Evolutionary conservation across 345 rosid genomes (phyloP).

Genomic region (Eucalyptus microcorys): DNA sequence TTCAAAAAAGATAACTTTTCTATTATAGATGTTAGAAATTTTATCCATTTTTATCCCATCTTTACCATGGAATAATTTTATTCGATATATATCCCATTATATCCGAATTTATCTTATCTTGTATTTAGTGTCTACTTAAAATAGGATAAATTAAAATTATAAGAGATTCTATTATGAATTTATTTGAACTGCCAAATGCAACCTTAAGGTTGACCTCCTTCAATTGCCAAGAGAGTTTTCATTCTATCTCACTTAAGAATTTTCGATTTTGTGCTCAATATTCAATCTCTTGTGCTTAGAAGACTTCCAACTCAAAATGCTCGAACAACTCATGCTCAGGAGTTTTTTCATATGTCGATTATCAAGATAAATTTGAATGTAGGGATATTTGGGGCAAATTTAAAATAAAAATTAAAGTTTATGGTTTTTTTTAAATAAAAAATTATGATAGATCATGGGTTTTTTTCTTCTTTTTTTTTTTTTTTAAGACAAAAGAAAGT

Average conservation of each 20-base stretch:
- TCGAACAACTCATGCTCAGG: neutral
- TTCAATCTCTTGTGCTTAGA: neutral
- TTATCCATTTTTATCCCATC: fast-evolving
- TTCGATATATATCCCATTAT: fast-evolving
- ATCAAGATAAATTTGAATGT: no score
- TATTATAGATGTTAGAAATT: fast-evolving
- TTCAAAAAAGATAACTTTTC: fast-evolving
- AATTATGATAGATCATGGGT: neutral
- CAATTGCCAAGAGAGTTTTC: neutral
- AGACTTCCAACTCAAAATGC: neutral
- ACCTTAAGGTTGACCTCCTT: neutral
- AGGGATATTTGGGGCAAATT: neutral
- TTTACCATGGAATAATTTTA: fast-evolving
- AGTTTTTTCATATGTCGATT: neutral
- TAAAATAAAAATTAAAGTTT: no score
- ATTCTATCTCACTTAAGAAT: no score
- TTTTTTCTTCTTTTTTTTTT: no score
- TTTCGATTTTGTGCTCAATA: no score
- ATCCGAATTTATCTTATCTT: fast-evolving
- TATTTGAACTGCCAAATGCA: fast-evolving
- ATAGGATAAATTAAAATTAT: no score
- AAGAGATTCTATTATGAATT: no score
- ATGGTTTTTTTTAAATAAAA: neutral
- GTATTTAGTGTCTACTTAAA: no score
- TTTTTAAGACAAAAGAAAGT: neutral